Evolutionary conservation across 345 rosid species (phyloP).

Genomic region (Jatropha curcas): DNA sequence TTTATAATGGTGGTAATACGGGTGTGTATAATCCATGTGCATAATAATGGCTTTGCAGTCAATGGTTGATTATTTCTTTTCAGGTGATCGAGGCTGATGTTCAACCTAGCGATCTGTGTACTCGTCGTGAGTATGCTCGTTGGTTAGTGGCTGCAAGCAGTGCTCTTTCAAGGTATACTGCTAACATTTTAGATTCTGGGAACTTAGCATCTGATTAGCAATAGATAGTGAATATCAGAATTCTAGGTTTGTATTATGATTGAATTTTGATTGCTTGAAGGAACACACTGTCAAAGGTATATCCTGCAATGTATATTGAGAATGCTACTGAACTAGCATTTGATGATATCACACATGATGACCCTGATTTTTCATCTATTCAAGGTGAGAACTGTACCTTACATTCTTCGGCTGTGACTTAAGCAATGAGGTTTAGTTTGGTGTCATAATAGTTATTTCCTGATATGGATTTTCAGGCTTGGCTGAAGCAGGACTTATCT

Average conservation of each 20-base stretch:
- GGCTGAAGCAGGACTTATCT: slow-evolving; percentile 96
- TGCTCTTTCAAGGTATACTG: slow-evolving; percentile 71
- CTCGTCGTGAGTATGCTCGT: slow-evolving; percentile 91
- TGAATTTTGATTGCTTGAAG: slow-evolving; percentile 43
- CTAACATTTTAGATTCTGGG: slow-evolving; percentile 19
- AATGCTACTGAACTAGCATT: slow-evolving; percentile 88
- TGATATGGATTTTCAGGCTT: slow-evolving; percentile 60
- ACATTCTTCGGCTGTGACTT: background rate
- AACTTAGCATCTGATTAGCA: slow-evolving; percentile 22
- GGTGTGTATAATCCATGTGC: background rate
- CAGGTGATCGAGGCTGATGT: slow-evolving; percentile 86
- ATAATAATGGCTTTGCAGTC: slow-evolving; percentile 8
- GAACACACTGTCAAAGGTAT: slow-evolving; percentile 73
- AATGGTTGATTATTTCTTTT: slow-evolving; percentile 19
- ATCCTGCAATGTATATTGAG: slow-evolving; percentile 95
- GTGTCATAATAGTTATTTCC: slow-evolving; percentile 16
- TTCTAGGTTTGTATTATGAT: slow-evolving; percentile 12
- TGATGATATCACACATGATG: slow-evolving; percentile 79
- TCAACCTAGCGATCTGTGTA: slow-evolving; percentile 71
- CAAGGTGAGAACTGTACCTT: slow-evolving; percentile 62
- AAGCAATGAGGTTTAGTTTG: background rate
- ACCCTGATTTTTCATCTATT: slow-evolving; percentile 89
- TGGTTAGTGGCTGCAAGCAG: slow-evolving; percentile 91
- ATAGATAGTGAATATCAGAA: slow-evolving; percentile 5
- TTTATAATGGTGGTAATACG: background rate